phyloP scores from a whole-genome alignment of 768 basidiomycete genomes.

The Hypholoma fasciculare region DNA sequence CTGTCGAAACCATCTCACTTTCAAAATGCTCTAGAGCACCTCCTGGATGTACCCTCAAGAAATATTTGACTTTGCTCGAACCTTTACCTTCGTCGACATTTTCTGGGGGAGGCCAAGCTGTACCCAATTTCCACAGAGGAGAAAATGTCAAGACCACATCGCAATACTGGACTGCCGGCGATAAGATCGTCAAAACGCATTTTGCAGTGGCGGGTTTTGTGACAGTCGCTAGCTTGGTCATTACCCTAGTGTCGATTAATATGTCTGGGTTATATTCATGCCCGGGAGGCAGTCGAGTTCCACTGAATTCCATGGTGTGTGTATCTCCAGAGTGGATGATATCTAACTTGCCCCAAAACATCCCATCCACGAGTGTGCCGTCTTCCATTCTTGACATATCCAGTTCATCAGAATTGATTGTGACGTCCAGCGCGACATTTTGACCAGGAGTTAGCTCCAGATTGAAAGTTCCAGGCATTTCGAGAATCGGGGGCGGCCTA shows the following conservation, averaged over 20 bases:
- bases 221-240: slow-evolving; percentile 74
- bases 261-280: slow-evolving; percentile 68
- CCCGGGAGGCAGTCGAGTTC: slow-evolving; percentile 66
- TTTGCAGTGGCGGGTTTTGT: slow-evolving; percentile 74
- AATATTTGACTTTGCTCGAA: slow-evolving; percentile 60
- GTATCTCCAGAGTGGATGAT: slow-evolving; percentile 78
- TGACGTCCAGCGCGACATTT: slow-evolving; percentile 78
- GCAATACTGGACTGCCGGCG: slow-evolving; percentile 76
- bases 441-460: slow-evolving; percentile 81
- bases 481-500: slow-evolving; percentile 70
- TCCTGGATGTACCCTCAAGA: slow-evolving; percentile 79
- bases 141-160: slow-evolving; percentile 76
- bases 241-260: slow-evolving; percentile 74
- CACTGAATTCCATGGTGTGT: slow-evolving; percentile 81
- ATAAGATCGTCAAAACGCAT: slow-evolving; percentile 73
- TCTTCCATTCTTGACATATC: slow-evolving; percentile 94
- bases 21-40: slow-evolving; percentile 88
- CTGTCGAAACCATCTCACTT: slow-evolving; percentile 75
- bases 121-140: slow-evolving; percentile 69
- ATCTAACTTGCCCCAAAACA: slow-evolving; percentile 87
- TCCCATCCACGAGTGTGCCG: slow-evolving; percentile 80
- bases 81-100: slow-evolving; percentile 58
- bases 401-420: slow-evolving; percentile 76
- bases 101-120: slow-evolving; percentile 81
- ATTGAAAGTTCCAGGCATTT: slow-evolving; percentile 86